Conservation (phyloP, 225 moss, liverwort and hornwort species). For the Neckera pumila region DNA sequence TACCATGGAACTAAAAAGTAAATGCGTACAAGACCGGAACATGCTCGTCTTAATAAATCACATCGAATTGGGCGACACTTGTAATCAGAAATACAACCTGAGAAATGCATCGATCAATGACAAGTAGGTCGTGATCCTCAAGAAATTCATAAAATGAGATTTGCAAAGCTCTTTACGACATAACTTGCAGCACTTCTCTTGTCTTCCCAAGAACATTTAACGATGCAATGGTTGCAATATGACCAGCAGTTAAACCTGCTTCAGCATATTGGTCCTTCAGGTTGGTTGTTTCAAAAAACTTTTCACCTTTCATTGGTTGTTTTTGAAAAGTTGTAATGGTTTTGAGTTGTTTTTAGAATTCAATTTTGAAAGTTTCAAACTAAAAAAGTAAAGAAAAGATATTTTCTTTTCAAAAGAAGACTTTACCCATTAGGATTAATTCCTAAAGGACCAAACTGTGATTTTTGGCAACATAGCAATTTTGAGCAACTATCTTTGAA, state of each 20-base stretch:
- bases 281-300: too few species aligned
- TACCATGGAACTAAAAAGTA: background rate
- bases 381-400: too few species aligned
- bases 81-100: background rate
- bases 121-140: background rate
- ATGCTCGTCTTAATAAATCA: background rate
- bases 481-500: background rate
- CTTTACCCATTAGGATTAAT: too few species aligned
- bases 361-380: too few species aligned
- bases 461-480: too few species aligned
- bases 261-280: conserved; percentile 65
- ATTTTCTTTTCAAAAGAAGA: too few species aligned
- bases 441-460: too few species aligned
- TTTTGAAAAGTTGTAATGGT: too few species aligned
- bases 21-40: background rate
- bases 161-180: background rate
- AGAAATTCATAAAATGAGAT: background rate
- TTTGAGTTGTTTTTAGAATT: too few species aligned
- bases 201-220: conserved; percentile 50
- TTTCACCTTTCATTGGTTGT: too few species aligned
- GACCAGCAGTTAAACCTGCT: conserved; percentile 56
- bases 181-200: conserved; percentile 48
- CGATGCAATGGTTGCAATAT: conserved; percentile 66
- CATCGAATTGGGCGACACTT: background rate
- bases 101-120: background rate